Percentiles rank a stretch among this genome's conserved stretches.
These are phyloP conservation scores for Arachis hypogaea DNA, from an alignment of 306 rosid species.

Conservation along the genomic window DNA sequence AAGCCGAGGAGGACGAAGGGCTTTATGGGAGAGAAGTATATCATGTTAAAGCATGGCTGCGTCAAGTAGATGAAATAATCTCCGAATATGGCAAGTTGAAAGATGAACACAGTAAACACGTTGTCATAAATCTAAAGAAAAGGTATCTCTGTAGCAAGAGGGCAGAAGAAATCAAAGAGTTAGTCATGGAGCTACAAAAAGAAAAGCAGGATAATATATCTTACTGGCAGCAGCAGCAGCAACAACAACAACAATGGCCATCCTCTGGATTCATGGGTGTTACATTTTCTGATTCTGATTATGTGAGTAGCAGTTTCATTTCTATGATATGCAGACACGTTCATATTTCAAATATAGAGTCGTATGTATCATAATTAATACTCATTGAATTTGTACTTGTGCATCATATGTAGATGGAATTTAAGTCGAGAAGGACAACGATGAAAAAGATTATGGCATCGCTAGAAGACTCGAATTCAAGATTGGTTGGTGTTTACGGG, in stretches of 20 bases:
- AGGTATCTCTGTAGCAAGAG: neutral
- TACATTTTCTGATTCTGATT: neutral
- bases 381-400: too few species aligned
- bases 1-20: neutral
- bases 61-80: neutral
- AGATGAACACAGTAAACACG: neutral
- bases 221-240: neutral
- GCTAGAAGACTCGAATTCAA: neutral
- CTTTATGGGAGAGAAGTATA: neutral
- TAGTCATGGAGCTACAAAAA: neutral
- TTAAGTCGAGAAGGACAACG: neutral
- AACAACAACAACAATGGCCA: neutral
- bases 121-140: neutral
- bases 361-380: too few species aligned
- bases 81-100: neutral
- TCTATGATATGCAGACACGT: too few species aligned
- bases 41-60: neutral
- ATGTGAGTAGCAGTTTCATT: neutral
- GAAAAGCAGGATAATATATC: neutral
- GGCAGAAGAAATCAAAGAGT: neutral
- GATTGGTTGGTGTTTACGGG: slow-evolving; percentile 12
- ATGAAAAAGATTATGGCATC: neutral
- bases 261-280: neutral
- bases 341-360: too few species aligned
- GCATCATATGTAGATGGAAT: neutral